These are phyloP conservation scores for Stenogyne calaminthoides DNA, from an alignment of 305 asterid species.

Conservation along the genomic window DNA sequence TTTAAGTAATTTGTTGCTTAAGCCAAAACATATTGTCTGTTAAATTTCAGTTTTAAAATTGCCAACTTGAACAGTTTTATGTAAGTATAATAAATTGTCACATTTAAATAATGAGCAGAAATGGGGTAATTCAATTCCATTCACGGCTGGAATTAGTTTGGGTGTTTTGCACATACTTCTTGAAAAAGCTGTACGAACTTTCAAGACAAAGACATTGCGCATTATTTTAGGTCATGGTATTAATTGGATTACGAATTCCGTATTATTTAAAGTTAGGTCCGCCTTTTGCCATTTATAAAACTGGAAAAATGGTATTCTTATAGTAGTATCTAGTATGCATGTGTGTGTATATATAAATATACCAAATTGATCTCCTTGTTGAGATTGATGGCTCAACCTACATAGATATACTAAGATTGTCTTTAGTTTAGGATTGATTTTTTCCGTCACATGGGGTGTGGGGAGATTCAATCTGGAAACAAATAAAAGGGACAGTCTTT, in stretches of 20 bases:
- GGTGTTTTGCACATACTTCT: not conserved
- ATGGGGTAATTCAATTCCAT: not conserved
- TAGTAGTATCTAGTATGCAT: no score
- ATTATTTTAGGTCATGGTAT: not conserved
- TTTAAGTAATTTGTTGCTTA: not conserved
- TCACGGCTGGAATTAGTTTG: conserved; percentile 13
- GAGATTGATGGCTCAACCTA: not conserved
- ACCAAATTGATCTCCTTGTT: no score
- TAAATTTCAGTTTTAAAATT: not conserved
- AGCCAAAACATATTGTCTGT: conserved; percentile 7
- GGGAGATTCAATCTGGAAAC: not conserved
- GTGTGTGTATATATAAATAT: no score
- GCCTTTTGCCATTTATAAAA: not conserved
- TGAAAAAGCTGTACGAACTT: not conserved
- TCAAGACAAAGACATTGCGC: not conserved
- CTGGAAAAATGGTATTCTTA: not conserved
- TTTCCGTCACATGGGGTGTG: conserved; percentile 16
- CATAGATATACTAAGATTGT: not conserved
- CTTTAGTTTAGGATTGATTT: not conserved
- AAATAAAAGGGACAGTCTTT: not conserved
- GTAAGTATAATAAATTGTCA: not conserved
- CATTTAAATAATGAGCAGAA: not conserved
- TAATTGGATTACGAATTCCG: not conserved
- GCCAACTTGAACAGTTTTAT: conserved; percentile 9
- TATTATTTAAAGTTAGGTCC: not conserved